Conservation (phyloP, 2,329 filamentous ascomycete genomes). For the Cytospora mali region DNA sequence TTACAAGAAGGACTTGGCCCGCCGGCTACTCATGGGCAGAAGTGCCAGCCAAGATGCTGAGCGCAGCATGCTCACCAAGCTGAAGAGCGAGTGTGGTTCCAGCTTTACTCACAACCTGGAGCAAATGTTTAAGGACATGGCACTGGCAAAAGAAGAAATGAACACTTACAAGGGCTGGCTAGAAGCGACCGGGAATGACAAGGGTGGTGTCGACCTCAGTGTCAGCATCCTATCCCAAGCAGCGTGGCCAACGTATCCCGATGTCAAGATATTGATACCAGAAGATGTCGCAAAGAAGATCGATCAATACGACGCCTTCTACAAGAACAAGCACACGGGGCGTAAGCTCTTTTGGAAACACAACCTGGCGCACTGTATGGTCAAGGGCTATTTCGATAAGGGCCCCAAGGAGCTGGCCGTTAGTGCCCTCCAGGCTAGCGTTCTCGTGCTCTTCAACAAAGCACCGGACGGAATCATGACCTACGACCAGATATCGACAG, state of each 20-base stretch:
- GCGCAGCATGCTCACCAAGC: constrained; percentile 87
- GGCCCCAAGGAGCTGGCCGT: constrained; percentile 87
- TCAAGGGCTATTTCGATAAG: constrained; percentile 78
- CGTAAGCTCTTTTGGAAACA: constrained; percentile 91
- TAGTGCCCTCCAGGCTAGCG: constrained; percentile 88
- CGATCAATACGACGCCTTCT: constrained; percentile 80
- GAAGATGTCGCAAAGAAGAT: constrained; percentile 74
- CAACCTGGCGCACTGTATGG: constrained; percentile 83
- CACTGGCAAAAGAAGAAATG: constrained; percentile 92
- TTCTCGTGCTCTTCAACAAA: constrained; percentile 87
- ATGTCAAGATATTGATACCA: constrained; percentile 69
- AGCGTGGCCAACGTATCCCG: constrained; percentile 90
- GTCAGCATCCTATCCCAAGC: constrained; percentile 91
- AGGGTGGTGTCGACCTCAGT: constrained; percentile 67
- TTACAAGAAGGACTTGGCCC: constrained; percentile 96
- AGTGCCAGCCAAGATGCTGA: constrained; percentile 95
- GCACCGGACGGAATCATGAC: constrained; percentile 65
- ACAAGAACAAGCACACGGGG: constrained; percentile 87
- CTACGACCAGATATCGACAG: constrained; percentile 74
- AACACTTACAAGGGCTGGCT: constrained; percentile 75
- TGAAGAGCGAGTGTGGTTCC: constrained; percentile 91
- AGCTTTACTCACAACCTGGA: constrained; percentile 97
- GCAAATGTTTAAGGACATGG: constrained; percentile 99
- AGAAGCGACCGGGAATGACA: constrained; percentile 49
- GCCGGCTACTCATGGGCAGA: constrained; percentile 84